Percentiles rank a stretch among this genome's conserved stretches.
Evolutionary conservation across 345 rosid genomes (phyloP).

Genomic region (Gossypium anomalum): DNA sequence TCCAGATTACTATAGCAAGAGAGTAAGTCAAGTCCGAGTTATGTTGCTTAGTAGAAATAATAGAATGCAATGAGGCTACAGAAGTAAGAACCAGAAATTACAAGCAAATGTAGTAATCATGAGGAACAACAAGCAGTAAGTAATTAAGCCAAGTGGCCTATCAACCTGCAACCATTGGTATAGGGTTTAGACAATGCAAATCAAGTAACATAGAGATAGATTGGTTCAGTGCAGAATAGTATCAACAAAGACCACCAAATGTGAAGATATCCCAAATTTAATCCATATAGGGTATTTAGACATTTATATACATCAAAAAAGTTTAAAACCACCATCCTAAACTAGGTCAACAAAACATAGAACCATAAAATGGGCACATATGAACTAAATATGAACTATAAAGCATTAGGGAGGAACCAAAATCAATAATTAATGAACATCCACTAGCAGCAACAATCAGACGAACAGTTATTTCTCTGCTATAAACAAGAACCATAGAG

Average conservation of each 20-base stretch:
- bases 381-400: not conserved
- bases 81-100: not conserved
- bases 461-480: no score
- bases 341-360: not conserved
- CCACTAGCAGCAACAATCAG: not conserved
- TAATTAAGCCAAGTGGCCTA: not conserved
- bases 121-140: not conserved
- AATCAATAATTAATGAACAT: not conserved
- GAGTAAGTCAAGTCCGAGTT: not conserved
- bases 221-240: not conserved
- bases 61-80: not conserved
- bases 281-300: not conserved
- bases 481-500: not conserved
- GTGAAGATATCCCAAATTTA: not conserved
- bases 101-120: not conserved
- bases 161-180: not conserved
- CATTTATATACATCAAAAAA: not conserved
- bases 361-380: not conserved
- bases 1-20: not conserved
- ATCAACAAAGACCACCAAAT: not conserved
- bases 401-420: conserved; percentile 2
- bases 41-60: not conserved
- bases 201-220: not conserved
- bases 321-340: not conserved
- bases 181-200: not conserved